These are phyloP conservation scores for Selaginella tamariscina DNA, from an alignment of 75 land plant genomes.

Conservation along the genomic window DNA sequence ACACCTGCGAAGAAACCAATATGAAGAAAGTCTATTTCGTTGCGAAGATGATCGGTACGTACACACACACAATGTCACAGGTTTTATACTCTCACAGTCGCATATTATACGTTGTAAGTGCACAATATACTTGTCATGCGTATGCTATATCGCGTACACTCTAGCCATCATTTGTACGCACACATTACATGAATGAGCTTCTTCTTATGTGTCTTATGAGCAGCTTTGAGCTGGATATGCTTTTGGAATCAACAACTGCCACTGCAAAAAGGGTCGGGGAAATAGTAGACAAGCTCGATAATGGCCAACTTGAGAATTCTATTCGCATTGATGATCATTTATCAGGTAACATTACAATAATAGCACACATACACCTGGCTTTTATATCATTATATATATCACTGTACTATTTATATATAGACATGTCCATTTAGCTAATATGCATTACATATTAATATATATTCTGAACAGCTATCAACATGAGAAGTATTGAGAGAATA, in stretches of 20 bases:
- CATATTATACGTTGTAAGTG: no score
- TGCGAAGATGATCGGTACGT: slow-evolving; percentile 35
- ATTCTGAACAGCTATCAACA: slow-evolving; percentile 38
- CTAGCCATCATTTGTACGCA: no score
- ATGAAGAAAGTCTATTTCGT: slow-evolving; percentile 30
- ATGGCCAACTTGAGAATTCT: slow-evolving; percentile 33
- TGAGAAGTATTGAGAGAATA: slow-evolving; percentile 79
- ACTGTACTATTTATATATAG: no score
- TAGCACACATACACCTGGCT: no score
- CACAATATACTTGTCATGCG: no score
- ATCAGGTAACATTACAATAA: slow-evolving; percentile 35
- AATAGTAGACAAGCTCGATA: slow-evolving; percentile 45
- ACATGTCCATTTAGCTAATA: no score
- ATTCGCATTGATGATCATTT: slow-evolving; percentile 58
- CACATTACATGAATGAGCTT: neutral
- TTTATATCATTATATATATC: no score
- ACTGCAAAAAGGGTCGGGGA: slow-evolving; percentile 75
- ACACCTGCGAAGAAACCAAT: slow-evolving; percentile 33
- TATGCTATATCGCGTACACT: no score
- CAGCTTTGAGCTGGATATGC: slow-evolving; percentile 87
- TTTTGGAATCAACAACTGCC: slow-evolving; percentile 59
- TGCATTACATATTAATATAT: neutral
- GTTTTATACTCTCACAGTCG: no score
- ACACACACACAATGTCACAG: neutral
- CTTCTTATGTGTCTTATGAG: neutral